A percentile compares a stretch with the other conserved stretches of the same genome.
Evolutionary conservation across 495 filamentous ascomycete species (phyloP).

Genomic region (Penicillium ochrochloron): DNA sequence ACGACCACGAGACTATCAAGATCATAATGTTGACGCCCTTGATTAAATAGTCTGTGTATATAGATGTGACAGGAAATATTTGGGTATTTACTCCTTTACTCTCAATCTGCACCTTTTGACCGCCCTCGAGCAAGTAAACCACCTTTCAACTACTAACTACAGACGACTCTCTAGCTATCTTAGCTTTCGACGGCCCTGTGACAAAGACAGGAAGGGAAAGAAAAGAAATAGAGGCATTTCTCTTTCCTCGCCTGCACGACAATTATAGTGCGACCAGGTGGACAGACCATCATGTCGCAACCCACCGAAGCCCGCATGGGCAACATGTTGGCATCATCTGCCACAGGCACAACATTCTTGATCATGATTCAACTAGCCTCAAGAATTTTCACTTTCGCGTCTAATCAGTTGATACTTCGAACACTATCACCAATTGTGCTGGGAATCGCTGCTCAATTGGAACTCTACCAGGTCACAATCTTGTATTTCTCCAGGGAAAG

Average conservation of each 20-base stretch:
- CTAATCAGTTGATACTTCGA: slow-evolving; percentile 88
- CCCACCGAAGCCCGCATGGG: slow-evolving; percentile 26
- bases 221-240: neutral
- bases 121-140: slow-evolving; percentile 3
- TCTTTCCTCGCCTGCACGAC: neutral
- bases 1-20: neutral
- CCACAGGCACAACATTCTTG: slow-evolving; percentile 77
- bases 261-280: neutral
- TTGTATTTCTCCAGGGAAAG: slow-evolving; percentile 92
- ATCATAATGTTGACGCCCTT: neutral
- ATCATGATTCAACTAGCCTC: slow-evolving; percentile 85
- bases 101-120: slow-evolving; percentile 2
- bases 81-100: too few relatives aligned
- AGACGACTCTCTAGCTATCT: neutral
- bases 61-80: too few relatives aligned
- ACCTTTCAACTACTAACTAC: neutral
- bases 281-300: slow-evolving; percentile 9
- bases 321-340: slow-evolving; percentile 49
- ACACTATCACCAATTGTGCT: slow-evolving; percentile 82
- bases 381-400: slow-evolving; percentile 81
- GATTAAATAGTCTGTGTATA: too few relatives aligned
- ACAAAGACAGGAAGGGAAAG: neutral
- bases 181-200: neutral
- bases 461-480: slow-evolving; percentile 85
- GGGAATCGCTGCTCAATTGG: slow-evolving; percentile 84